Evolutionary conservation across 2,329 filamentous ascomycete species (phyloP), one percentile per base, ranked within the genome.

Genomic region (Aureobasidium subglaciale): DNA sequence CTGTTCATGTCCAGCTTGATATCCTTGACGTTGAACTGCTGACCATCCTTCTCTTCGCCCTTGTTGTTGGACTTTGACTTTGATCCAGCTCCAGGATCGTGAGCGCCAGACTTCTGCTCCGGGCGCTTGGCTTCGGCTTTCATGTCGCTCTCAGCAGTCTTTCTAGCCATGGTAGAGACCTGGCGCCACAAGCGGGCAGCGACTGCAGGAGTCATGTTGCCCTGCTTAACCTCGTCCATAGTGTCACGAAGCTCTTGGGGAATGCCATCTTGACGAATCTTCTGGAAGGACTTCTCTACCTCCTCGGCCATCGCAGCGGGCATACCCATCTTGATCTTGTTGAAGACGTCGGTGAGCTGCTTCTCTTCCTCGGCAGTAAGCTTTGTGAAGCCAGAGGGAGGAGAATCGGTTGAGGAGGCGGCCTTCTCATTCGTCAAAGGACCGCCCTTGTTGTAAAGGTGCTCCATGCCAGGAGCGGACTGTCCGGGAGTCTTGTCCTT

Each of bases 201-300:
- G 67, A 83, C 82, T 37, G 85, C 80, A 7, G 82, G 81, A 10
- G 78, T 78, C 63, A 78, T 78, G 60, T 75, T 71, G 29, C 75
- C 74, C 29, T 75, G 77, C 68, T 67, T 72, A 64, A 74, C 72
- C 60, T 77, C 77, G 49, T 82, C 76, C 69, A 85, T 79, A 52
- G 86, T 78, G 60, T 85, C 78, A 55, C 80, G 78, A 16, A 90
- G 71, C 65, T 90, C 88, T 20, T 72, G 64, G 1, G 89, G 88
- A 15, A 90, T 81, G 9, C 90, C 90, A 38, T 84, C 77, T 58
- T 78, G 76, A 71, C 84, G 82, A 59, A 92, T 78, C 25, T 78
- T 74, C 59, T 79, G 73, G n/a, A 87, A 71, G 8, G 84, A 76
- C 45, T 80, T 76, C 57, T 83, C 77, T 57, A 90, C 69, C 20